phyloP scores from a whole-genome alignment of 371 early-diverging fungal species.

The Syncephalastrum contaminatum region DNA sequence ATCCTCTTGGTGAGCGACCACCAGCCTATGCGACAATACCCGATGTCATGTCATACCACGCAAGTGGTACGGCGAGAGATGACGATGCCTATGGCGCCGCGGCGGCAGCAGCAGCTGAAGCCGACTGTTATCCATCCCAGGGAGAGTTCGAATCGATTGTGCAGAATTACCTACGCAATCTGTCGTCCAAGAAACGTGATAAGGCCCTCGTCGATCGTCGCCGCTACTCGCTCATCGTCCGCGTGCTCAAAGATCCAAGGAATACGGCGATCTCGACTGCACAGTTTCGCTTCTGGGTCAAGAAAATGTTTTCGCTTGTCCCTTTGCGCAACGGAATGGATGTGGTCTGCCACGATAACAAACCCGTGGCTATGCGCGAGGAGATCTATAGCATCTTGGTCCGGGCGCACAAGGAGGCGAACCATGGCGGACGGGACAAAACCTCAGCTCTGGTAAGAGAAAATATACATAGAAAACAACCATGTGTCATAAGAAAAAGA shows the following conservation, averaged over 20 bases:
- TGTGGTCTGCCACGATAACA: conserved; percentile 54
- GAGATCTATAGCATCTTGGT: conserved; percentile 59
- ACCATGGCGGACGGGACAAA: conserved; percentile 65
- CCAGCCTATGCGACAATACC: too few species aligned
- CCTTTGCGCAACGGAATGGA: conserved; percentile 27
- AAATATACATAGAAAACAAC: neutral
- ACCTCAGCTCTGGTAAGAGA: conserved; percentile 58
- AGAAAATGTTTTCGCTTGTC: conserved; percentile 61
- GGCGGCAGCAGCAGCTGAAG: conserved; percentile 16
- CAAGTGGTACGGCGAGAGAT: neutral
- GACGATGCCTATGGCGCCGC: neutral
- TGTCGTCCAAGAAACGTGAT: conserved; percentile 62
- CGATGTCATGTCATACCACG: neutral
- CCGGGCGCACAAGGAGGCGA: conserved; percentile 57
- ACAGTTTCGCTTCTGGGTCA: conserved; percentile 68
- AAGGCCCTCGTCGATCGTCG: conserved; percentile 57
- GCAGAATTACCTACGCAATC: conserved; percentile 53
- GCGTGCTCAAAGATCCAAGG: conserved; percentile 56
- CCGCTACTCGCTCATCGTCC: conserved; percentile 54
- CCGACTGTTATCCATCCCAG: conserved; percentile 39
- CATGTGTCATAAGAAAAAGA: neutral
- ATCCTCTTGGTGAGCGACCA: too few species aligned
- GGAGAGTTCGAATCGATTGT: conserved; percentile 45
- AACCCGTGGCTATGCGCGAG: conserved; percentile 61
- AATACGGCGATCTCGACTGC: conserved; percentile 63